phyloP scores from a whole-genome alignment of 2,329 filamentous ascomycete genomes.

The Fusarium multiceps region DNA sequence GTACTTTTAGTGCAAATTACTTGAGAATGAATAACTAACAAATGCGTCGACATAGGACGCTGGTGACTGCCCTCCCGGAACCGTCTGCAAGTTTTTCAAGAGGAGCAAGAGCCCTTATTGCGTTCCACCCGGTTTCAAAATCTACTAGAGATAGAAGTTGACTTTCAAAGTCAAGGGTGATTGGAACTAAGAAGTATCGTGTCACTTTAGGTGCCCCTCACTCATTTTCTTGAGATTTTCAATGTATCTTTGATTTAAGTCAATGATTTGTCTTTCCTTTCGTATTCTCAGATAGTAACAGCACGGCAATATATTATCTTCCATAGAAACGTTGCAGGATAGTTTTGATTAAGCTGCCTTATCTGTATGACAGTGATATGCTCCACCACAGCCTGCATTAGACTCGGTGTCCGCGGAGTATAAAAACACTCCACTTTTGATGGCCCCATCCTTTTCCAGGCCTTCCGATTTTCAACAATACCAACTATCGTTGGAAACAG shows the following conservation, averaged over 20 bases:
- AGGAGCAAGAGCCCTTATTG: neutral
- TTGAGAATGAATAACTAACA: neutral
- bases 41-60: neutral
- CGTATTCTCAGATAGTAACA: neutral
- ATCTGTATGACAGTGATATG: too few relatives aligned
- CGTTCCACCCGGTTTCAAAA: neutral
- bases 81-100: neutral
- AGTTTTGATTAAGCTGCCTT: too few relatives aligned
- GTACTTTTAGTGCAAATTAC: neutral
- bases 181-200: fast-evolving
- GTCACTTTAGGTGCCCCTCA: neutral
- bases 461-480: neutral
- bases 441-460: neutral
- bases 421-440: neutral
- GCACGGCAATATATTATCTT: neutral
- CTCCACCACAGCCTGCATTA: neutral
- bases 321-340: too few relatives aligned
- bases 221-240: neutral
- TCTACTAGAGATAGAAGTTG: neutral
- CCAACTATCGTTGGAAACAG: neutral
- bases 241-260: neutral
- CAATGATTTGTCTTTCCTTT: neutral
- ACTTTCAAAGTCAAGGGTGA: fast-evolving
- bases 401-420: neutral
- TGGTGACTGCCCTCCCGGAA: neutral